Conservation (phyloP, 495 filamentous ascomycete species). For the Apodospora peruviana region DNA sequence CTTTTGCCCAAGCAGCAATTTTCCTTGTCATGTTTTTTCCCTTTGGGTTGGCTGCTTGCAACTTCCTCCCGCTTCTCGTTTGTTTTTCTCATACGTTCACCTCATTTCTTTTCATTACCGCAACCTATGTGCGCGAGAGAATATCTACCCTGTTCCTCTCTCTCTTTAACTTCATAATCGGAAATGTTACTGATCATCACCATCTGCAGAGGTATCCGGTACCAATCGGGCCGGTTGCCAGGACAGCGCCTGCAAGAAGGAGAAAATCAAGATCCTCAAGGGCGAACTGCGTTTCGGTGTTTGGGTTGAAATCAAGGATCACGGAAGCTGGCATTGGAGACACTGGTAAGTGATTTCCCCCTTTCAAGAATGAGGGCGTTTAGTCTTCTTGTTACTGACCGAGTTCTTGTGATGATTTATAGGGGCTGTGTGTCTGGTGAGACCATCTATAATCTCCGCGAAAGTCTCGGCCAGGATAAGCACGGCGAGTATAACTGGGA, state of each 20-base stretch:
- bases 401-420: background rate
- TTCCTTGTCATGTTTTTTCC: slow-evolving; percentile 3
- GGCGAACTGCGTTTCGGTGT: slow-evolving; percentile 66
- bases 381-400: background rate
- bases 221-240: slow-evolving; percentile 62
- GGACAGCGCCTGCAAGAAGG: slow-evolving; percentile 60
- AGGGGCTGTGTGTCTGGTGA: slow-evolving; percentile 80
- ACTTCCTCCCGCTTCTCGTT: background rate
- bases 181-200: too few relatives aligned
- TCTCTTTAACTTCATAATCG: background rate
- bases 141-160: background rate
- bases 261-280: slow-evolving; percentile 64
- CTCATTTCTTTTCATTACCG: background rate
- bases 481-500: slow-evolving; percentile 38
- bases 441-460: slow-evolving; percentile 51
- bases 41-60: background rate
- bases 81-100: background rate
- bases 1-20: background rate
- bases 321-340: slow-evolving; percentile 56
- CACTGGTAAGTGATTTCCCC: slow-evolving; percentile 62
- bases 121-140: background rate
- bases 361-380: background rate
- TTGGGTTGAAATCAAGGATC: slow-evolving; percentile 50
- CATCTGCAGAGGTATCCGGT: slow-evolving; percentile 54
- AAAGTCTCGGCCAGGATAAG: slow-evolving; percentile 25